Percentiles rank a stretch among this genome's conserved stretches.
Evolutionary conservation across 2,329 filamentous ascomycete species (phyloP).

Genomic region (Calonectria pauciramosa): DNA sequence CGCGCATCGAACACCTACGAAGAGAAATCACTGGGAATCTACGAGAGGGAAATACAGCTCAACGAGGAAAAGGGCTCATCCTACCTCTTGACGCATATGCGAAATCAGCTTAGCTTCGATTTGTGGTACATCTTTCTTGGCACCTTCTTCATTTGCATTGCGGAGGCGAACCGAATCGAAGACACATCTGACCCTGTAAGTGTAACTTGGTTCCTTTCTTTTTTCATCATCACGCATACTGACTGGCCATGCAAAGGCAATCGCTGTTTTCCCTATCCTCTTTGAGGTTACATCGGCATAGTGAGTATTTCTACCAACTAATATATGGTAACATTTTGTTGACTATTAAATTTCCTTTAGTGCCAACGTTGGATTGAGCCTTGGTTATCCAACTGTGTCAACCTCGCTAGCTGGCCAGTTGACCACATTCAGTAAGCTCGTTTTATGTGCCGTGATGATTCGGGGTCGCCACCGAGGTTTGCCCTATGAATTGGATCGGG

Average conservation of each 20-base stretch:
- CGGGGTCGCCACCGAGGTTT: slow-evolving; percentile 52
- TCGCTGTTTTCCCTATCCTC: slow-evolving; percentile 48
- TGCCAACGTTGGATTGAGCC: slow-evolving; percentile 52
- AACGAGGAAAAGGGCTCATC: slow-evolving; percentile 45
- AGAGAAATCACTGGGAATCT: slow-evolving; percentile 72
- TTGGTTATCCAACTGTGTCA: slow-evolving; percentile 47
- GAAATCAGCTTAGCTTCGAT: slow-evolving; percentile 57
- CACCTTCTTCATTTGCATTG: slow-evolving; percentile 52
- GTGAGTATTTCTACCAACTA: slow-evolving; percentile 35
- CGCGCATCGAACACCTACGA: slow-evolving; percentile 73
- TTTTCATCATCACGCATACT: background rate
- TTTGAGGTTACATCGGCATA: slow-evolving; percentile 52
- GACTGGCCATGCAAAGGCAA: slow-evolving; percentile 37
- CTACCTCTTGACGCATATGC: slow-evolving; percentile 51
- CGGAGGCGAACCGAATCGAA: slow-evolving; percentile 43
- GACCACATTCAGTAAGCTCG: slow-evolving; percentile 49
- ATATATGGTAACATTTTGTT: background rate
- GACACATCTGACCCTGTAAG: slow-evolving; percentile 41
- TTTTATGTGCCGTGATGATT: slow-evolving; percentile 54
- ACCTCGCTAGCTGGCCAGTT: slow-evolving; percentile 49
- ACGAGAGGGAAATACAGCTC: slow-evolving; percentile 48
- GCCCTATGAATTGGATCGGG: slow-evolving; percentile 51
- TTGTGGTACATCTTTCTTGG: slow-evolving; percentile 58
- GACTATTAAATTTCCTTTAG: slow-evolving; percentile 27
- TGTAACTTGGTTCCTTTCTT: background rate